phyloP scores from a whole-genome alignment of 768 basidiomycete genomes.

The Mrakia blollopis region DNA sequence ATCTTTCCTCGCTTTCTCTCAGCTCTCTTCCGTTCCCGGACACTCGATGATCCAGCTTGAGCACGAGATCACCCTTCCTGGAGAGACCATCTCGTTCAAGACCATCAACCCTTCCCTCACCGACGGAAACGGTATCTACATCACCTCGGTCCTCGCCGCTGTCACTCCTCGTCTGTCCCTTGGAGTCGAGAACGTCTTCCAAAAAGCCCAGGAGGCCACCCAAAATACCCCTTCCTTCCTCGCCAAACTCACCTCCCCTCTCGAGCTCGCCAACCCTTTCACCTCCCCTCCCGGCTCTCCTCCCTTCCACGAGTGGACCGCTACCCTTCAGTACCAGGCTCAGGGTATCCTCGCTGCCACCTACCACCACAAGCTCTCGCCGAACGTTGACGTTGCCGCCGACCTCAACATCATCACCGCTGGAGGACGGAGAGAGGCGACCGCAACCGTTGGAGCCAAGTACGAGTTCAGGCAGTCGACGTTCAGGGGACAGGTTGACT shows the following conservation, averaged over 20 bases:
- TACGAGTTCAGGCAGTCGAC: constrained; percentile 91
- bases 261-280: constrained; percentile 38
- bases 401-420: constrained; percentile 69
- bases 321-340: constrained; percentile 82
- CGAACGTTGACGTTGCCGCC: constrained; percentile 95
- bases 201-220: constrained; percentile 61
- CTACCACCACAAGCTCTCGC: constrained; percentile 93
- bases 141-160: constrained; percentile 88
- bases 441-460: constrained; percentile 91
- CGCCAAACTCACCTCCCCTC: constrained; percentile 45
- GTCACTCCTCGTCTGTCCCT: constrained; percentile 82
- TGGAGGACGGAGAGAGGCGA: constrained; percentile 77
- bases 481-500: constrained; percentile 91
- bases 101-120: constrained; percentile 83
- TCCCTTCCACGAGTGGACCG: constrained; percentile 63
- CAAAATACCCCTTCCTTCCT: constrained; percentile 51
- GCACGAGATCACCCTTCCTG: constrained; percentile 84
- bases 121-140: constrained; percentile 81
- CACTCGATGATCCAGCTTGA: constrained; percentile 91
- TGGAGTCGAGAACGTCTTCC: constrained; percentile 78
- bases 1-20: constrained; percentile 57
- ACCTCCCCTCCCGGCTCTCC: constrained; percentile 49
- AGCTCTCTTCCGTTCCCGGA: constrained; percentile 69
- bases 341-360: constrained; percentile 80
- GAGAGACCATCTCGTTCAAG: constrained; percentile 80